Base-by-base conservation (phyloP, 176 grass and related monocot genomes). In the Zoysia japonica region DNA sequence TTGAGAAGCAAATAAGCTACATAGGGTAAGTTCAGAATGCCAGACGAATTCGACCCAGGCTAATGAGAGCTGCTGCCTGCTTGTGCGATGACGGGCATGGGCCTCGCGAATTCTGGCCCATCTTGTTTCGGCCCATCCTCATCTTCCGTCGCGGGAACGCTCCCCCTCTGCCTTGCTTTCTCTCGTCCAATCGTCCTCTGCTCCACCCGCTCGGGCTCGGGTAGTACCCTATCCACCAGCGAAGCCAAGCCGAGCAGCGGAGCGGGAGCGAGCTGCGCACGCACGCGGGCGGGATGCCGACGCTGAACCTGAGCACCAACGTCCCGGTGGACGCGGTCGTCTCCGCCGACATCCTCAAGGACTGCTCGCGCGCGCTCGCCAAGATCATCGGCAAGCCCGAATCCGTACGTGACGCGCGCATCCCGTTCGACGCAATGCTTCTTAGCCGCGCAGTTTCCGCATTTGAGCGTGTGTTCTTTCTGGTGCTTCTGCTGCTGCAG, bases 361-460 rank as follows among this genome's bases (percentile, higher is more conserved):
- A 94, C 71, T 98, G 89, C 81, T 90, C 84, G 70, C 85, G 62
- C 65, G 82, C 85, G 3, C 76, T 97, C 11, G 89, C 95, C 85
- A 98, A 80, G 79, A 87, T 90, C 80, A 94, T 97, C 65, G 95
- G 92, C 85, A 97, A 97, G 75, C 95, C 95, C 46, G 95, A 97
- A 78, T 94, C 95, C 15, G 95, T 97, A 81, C 78, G 28, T 48
- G 7, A 35, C 28, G 7, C 87, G 5, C 82, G 2, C 60, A 3
- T 17, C 14, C 19, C 70, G 84, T 41, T 87, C 75, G 78, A 78
- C 76, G 81, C 63, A 85, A 90, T 85, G 69, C 71, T 54, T 16
- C 80, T 36, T 0, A 7, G 4, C 35, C 48, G 20, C 59, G 11
- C 36, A 1, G 36, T 64, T 38, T 13, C 35, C 9, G 20, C 28